These are phyloP conservation scores for Xylaria digitata DNA, from an alignment of 2,329 filamentous ascomycete genomes.

Conservation along the genomic window DNA sequence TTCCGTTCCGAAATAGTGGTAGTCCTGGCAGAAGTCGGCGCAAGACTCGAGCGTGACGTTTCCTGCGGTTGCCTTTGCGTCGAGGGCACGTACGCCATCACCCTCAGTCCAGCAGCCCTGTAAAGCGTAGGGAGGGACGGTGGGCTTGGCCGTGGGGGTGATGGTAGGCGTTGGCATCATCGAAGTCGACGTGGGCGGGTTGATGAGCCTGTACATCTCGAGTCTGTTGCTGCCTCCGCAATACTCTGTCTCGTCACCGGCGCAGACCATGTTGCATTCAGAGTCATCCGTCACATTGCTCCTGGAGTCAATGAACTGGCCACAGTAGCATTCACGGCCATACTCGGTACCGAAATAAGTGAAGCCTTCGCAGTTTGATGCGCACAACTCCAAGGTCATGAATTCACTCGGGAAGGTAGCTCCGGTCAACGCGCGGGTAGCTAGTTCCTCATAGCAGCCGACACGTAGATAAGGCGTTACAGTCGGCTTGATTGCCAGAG, in stretches of 20 bases:
- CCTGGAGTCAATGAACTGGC: conserved; percentile 50
- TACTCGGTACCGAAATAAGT: conserved; percentile 55
- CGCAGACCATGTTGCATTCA: conserved; percentile 55
- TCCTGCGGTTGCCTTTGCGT: conserved; percentile 39
- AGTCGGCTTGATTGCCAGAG: conserved; percentile 50
- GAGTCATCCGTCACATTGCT: conserved; percentile 49
- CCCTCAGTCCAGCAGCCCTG: conserved; percentile 58
- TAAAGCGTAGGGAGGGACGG: conserved; percentile 49
- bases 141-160: conserved; percentile 47
- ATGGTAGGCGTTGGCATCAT: conserved; percentile 35
- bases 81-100: conserved; percentile 51
- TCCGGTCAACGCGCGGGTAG: conserved; percentile 53
- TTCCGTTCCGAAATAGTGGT: conserved; percentile 38
- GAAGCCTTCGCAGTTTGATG: conserved; percentile 51
- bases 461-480: conserved; percentile 53
- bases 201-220: conserved; percentile 51
- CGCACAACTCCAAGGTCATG: conserved; percentile 56
- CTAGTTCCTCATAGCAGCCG: conserved; percentile 56
- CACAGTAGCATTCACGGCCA: conserved; percentile 56
- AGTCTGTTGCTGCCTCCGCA: conserved; percentile 54
- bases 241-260: conserved; percentile 52
- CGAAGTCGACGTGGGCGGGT: conserved; percentile 32
- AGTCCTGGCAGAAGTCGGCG: conserved; percentile 46
- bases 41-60: conserved; percentile 55
- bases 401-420: conserved; percentile 49